A percentile compares a stretch with the other conserved stretches of the same genome.
phyloP scores from a whole-genome alignment of 257 asterid species.

The Penstemon eatonii region DNA sequence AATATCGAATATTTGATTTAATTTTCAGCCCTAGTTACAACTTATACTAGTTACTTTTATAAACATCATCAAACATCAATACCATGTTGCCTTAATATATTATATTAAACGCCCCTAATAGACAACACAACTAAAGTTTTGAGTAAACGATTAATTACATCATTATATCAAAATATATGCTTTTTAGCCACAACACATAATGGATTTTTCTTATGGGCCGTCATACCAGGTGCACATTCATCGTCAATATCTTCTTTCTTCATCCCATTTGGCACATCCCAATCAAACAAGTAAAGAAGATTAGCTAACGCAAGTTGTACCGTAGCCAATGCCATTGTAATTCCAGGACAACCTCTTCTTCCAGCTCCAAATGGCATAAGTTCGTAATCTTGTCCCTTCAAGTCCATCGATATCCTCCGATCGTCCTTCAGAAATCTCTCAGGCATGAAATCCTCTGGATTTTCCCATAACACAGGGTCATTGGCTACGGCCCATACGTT shows the following conservation, averaged over 20 bases:
- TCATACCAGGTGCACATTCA: slow-evolving; percentile 16
- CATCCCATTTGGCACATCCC: slow-evolving; percentile 28
- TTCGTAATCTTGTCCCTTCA: slow-evolving; percentile 18
- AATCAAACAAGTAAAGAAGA: slow-evolving; percentile 32
- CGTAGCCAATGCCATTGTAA: slow-evolving; percentile 23
- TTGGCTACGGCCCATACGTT: slow-evolving; percentile 31
- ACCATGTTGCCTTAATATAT: too few relatives aligned
- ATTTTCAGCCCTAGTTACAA: too few relatives aligned
- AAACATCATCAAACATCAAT: too few relatives aligned
- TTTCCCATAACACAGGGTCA: slow-evolving; percentile 24
- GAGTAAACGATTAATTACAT: neutral
- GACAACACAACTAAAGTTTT: too few relatives aligned
- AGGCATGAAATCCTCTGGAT: slow-evolving; percentile 23
- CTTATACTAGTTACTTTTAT: too few relatives aligned
- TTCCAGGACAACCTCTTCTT: slow-evolving; percentile 37
- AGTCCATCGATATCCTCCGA: neutral
- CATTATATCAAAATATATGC: neutral
- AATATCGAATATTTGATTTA: too few relatives aligned
- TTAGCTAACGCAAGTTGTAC: slow-evolving; percentile 30
- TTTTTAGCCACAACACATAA: slow-evolving; percentile 29
- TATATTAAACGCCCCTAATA: too few relatives aligned
- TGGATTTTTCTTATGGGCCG: slow-evolving; percentile 28
- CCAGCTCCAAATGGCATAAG: slow-evolving; percentile 38
- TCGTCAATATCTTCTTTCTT: slow-evolving; percentile 28
- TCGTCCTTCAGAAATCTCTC: slow-evolving; percentile 25